phyloP scores from a whole-genome alignment of 75 land plant species.

The Selaginella tamariscina region DNA sequence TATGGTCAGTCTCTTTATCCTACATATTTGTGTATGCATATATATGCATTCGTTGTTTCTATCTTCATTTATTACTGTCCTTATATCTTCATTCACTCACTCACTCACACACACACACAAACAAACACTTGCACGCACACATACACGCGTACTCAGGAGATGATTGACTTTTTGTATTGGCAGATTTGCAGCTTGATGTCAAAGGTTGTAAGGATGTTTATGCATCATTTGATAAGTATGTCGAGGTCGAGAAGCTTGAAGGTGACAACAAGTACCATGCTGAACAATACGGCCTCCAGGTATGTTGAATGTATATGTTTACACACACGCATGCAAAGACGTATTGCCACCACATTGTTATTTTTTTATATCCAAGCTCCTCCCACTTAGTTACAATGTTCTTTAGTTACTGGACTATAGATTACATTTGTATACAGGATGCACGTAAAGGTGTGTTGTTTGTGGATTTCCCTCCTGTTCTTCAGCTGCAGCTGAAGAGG shows the following conservation, averaged over 20 bases:
- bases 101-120: no score
- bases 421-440: no score
- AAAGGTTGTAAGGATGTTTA: slow-evolving; percentile 14
- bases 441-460: slow-evolving; percentile 9
- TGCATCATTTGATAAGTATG: slow-evolving; percentile 14
- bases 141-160: background rate
- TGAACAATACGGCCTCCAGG: slow-evolving; percentile 7
- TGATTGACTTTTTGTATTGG: background rate
- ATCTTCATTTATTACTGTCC: no score
- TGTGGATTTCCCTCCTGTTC: slow-evolving; percentile 10
- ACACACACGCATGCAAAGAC: background rate
- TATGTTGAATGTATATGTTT: background rate
- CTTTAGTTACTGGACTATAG: no score
- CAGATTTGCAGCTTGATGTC: slow-evolving; percentile 9
- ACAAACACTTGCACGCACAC: no score
- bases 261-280: slow-evolving; percentile 11
- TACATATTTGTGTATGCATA: background rate
- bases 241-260: slow-evolving; percentile 10
- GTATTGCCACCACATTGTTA: background rate
- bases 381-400: no score
- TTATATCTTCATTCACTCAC: no score
- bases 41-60: no score
- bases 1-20: slow-evolving; percentile 5
- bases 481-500: slow-evolving; percentile 3
- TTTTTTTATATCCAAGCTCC: no score